A percentile compares a stretch with the other conserved stretches of the same genome.
phyloP scores from a whole-genome alignment of 305 asterid species.

The Withania somnifera region DNA sequence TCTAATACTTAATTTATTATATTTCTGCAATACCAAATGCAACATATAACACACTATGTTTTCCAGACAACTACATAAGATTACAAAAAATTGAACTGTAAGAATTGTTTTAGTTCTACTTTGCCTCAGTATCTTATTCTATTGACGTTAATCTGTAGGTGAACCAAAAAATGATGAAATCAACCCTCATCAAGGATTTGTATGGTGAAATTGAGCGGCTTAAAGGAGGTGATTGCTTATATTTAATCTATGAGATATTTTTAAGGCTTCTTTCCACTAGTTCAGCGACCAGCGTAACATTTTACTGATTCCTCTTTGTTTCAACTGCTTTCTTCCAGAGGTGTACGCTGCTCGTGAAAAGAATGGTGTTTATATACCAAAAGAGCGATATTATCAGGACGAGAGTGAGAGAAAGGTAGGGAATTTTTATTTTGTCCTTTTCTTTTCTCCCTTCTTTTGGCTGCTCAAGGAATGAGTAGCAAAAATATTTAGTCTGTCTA shows the following conservation, averaged over 20 bases:
- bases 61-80: neutral
- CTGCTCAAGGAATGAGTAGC: neutral
- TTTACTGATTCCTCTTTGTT: neutral
- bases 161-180: conserved; percentile 53
- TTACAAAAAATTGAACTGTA: neutral
- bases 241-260: neutral
- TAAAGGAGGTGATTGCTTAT: conserved; percentile 41
- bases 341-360: conserved; percentile 78
- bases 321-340: conserved; percentile 27
- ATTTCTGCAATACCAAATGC: no score
- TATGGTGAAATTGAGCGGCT: conserved; percentile 85
- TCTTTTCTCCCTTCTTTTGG: neutral
- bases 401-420: conserved; percentile 64
- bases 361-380: conserved; percentile 73
- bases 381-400: conserved; percentile 67
- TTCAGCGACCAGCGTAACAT: neutral
- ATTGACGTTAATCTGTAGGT: conserved; percentile 54
- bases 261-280: neutral
- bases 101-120: neutral
- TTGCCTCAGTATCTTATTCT: neutral
- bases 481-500: neutral
- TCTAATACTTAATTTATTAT: no score
- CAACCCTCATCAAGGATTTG: conserved; percentile 74
- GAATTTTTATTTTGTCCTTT: neutral
- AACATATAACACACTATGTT: neutral